phyloP scores from a whole-genome alignment of 768 basidiomycete genomes.

The Russula virescens region DNA sequence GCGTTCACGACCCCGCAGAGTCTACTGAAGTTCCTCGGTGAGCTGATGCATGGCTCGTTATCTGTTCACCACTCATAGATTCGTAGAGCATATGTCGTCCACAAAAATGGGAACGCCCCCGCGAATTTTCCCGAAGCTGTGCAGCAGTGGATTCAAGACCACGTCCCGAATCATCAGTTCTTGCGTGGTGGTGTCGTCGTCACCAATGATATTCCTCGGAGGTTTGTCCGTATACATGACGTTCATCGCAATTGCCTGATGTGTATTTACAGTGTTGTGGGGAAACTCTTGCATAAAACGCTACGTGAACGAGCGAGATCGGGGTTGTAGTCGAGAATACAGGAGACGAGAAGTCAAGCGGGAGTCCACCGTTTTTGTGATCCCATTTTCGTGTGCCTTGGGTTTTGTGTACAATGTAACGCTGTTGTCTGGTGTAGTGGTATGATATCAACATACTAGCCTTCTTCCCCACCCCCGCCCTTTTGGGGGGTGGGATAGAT shows the following conservation, averaged over 20 bases:
- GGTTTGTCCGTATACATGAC: slow-evolving; percentile 34
- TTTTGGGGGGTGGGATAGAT: too few relatives aligned
- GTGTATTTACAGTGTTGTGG: slow-evolving; percentile 53
- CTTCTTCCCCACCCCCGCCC: too few relatives aligned
- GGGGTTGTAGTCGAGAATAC: too few relatives aligned
- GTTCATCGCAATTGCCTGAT: neutral
- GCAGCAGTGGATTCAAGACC: slow-evolving; percentile 57
- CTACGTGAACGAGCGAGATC: slow-evolving; percentile 61
- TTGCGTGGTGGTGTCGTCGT: slow-evolving; percentile 69
- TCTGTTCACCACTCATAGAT: neutral
- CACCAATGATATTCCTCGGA: slow-evolving; percentile 63
- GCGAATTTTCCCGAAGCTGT: slow-evolving; percentile 45
- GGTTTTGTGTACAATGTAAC: too few relatives aligned
- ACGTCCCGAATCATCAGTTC: slow-evolving; percentile 70
- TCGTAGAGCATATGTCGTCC: slow-evolving; percentile 59
- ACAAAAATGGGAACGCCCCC: slow-evolving; percentile 35
- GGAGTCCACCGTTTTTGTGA: too few relatives aligned
- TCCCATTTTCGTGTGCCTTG: too few relatives aligned
- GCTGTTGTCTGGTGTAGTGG: too few relatives aligned
- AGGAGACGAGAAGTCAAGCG: too few relatives aligned
- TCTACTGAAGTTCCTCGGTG: slow-evolving; percentile 80
- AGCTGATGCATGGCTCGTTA: slow-evolving; percentile 5
- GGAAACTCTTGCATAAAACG: slow-evolving; percentile 80
- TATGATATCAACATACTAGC: too few relatives aligned
- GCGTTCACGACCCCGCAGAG: slow-evolving; percentile 56